phyloP scores from a whole-genome alignment of 164 flowering plant genomes.

The Amborella trichopoda region DNA sequence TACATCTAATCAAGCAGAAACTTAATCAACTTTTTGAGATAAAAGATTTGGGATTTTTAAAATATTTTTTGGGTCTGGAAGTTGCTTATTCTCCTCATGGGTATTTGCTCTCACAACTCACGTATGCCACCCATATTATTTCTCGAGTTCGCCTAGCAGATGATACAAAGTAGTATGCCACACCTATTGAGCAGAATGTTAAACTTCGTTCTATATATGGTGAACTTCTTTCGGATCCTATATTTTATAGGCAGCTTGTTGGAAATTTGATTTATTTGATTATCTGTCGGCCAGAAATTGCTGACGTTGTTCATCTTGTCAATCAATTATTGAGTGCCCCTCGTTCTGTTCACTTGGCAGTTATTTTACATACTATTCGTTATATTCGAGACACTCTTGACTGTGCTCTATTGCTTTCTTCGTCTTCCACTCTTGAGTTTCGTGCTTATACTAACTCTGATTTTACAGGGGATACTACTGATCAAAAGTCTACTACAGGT shows the following conservation, averaged over 20 bases:
- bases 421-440: not conserved
- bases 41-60: no score
- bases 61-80: not conserved
- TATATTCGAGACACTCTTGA: not conserved
- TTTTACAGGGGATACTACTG: not conserved
- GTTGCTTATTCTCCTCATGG: not conserved
- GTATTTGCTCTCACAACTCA: not conserved
- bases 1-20: not conserved
- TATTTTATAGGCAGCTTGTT: not conserved
- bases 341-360: not conserved
- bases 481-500: not conserved
- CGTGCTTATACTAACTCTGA: not conserved
- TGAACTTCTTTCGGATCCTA: not conserved
- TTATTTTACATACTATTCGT: not conserved
- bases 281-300: not conserved
- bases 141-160: not conserved
- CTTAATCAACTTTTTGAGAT: not conserved
- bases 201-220: not conserved
- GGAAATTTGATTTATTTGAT: not conserved
- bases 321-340: not conserved
- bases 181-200: not conserved
- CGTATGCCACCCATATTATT: not conserved
- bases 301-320: not conserved
- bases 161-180: not conserved
- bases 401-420: not conserved